Percentiles rank a stretch among this genome's conserved stretches.
Conservation (phyloP, 1,284 basidiomycete genomes). For the Mycena citricolor region DNA sequence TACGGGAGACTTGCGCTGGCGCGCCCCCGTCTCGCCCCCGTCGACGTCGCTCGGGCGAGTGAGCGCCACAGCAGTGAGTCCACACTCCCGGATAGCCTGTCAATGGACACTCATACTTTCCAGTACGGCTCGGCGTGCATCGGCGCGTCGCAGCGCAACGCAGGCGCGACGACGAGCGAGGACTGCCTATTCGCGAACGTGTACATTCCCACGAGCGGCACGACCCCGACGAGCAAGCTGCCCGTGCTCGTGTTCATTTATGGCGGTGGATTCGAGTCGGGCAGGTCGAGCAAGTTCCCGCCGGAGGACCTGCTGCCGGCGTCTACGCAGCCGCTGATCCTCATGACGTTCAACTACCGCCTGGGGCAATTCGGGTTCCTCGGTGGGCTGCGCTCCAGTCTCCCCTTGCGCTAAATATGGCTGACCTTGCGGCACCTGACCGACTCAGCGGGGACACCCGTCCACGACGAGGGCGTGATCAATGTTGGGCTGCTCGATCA, state of each 20-base stretch:
- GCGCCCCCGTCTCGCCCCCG: slow-evolving; percentile 23
- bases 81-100: slow-evolving; percentile 1
- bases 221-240: slow-evolving; percentile 10
- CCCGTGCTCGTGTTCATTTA: slow-evolving; percentile 16
- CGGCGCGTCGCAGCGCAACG: slow-evolving; percentile 9
- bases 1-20: slow-evolving; percentile 11
- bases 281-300: slow-evolving; percentile 13
- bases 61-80: slow-evolving; percentile 10
- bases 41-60: slow-evolving; percentile 8
- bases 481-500: slow-evolving; percentile 16
- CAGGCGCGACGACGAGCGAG: slow-evolving; percentile 11
- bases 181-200: slow-evolving; percentile 16
- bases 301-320: slow-evolving; percentile 13
- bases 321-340: slow-evolving; percentile 9
- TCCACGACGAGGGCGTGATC: slow-evolving; percentile 8
- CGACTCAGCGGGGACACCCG: slow-evolving; percentile 25
- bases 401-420: slow-evolving; percentile 1
- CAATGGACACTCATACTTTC: slow-evolving; percentile 5
- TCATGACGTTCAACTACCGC: slow-evolving; percentile 17
- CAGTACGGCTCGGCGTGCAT: slow-evolving; percentile 16
- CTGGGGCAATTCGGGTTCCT: background rate
- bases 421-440: slow-evolving; percentile 12
- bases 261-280: slow-evolving; percentile 12
- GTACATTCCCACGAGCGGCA: slow-evolving; percentile 11
- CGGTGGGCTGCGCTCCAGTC: background rate